Conservation (phyloP, 345 rosid genomes). For the Lepidium sativum region DNA sequence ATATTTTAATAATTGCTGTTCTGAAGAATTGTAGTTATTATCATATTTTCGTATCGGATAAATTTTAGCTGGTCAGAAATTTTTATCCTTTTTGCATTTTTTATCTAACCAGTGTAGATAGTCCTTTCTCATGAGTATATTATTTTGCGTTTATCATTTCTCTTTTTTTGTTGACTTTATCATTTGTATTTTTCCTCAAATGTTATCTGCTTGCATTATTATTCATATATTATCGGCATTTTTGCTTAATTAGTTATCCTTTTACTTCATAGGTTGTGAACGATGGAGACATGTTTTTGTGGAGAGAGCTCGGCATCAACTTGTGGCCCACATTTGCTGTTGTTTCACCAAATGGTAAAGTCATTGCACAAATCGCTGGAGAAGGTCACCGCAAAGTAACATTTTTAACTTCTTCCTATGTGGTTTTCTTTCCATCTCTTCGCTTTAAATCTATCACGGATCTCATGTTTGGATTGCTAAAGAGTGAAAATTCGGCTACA, state of each 20-base stretch:
- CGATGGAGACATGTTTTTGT: constrained; percentile 86
- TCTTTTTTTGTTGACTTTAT: not conserved
- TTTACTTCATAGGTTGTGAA: constrained; percentile 60
- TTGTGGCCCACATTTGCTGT: constrained; percentile 97
- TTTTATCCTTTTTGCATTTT: not conserved
- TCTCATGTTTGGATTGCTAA: not conserved
- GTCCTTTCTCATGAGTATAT: not conserved
- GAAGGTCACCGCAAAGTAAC: constrained; percentile 84
- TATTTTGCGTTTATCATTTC: not conserved
- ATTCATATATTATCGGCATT: no score
- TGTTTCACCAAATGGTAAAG: constrained; percentile 78
- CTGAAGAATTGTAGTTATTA: not conserved
- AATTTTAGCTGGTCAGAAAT: not conserved
- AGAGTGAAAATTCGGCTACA: not conserved
- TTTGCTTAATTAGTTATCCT: not conserved
- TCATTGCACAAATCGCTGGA: constrained; percentile 77
- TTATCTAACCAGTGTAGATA: not conserved
- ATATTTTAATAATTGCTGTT: not conserved
- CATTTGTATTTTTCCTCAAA: not conserved
- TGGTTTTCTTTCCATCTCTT: not conserved
- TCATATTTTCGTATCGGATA: not conserved
- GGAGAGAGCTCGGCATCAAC: constrained; percentile 86
- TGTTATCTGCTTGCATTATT: not conserved
- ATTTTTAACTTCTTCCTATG: not conserved
- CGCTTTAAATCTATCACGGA: not conserved